Conservation (phyloP, 129 eudicot species). For the Apium graveolens region DNA sequence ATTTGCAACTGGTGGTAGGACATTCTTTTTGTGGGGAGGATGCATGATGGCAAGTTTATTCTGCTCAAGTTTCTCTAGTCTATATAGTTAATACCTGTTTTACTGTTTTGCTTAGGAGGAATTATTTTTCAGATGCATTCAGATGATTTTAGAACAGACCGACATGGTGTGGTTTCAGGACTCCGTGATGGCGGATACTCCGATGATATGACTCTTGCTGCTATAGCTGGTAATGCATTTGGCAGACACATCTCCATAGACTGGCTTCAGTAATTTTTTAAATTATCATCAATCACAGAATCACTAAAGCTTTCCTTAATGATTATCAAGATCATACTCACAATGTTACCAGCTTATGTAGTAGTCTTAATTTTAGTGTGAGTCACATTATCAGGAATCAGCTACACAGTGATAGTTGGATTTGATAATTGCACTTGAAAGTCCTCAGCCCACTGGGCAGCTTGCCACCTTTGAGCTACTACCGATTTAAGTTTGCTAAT, state of each 20-base stretch:
- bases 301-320: background rate
- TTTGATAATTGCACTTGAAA: background rate
- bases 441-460: too few species aligned
- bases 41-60: slow-evolving; percentile 91
- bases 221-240: slow-evolving; percentile 63
- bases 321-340: background rate
- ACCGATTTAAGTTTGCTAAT: background rate
- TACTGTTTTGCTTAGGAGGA: background rate
- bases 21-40: slow-evolving; percentile 99
- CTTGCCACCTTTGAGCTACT: background rate
- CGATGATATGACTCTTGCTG: slow-evolving; percentile 99
- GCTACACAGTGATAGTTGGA: background rate
- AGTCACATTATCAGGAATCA: background rate
- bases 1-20: slow-evolving; percentile 96
- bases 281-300: background rate
- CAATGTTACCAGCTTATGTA: background rate
- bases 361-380: background rate
- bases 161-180: slow-evolving; percentile 72
- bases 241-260: background rate
- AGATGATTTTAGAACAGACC: slow-evolving; percentile 86
- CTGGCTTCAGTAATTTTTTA: background rate
- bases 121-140: slow-evolving; percentile 82
- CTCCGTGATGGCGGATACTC: slow-evolving; percentile 98
- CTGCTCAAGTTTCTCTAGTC: slow-evolving; percentile 9
- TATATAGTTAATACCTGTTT: slow-evolving; percentile 4